A percentile compares a stretch with the other conserved stretches of the same genome.
These are phyloP conservation scores for Phytophthora cactorum DNA, from an alignment of 352 stramenopile species.

Conservation along the genomic window DNA sequence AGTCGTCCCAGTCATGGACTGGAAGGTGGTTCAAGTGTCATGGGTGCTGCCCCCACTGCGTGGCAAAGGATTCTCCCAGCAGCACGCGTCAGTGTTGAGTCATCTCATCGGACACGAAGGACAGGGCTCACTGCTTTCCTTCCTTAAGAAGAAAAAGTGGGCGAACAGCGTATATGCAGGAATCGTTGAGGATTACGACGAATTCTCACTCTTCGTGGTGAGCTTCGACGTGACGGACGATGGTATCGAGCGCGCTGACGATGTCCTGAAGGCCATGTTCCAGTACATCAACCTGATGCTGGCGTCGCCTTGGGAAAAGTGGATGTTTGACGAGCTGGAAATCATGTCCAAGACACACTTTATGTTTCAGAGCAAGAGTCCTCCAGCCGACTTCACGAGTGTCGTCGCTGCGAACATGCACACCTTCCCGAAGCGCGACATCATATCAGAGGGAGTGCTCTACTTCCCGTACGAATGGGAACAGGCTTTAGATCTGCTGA, in stretches of 20 bases:
- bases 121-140: constrained; percentile 91
- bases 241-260: constrained; percentile 55
- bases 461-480: constrained; percentile 58
- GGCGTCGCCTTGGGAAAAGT: constrained; percentile 40
- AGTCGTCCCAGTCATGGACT: constrained; percentile 70
- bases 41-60: constrained; percentile 58
- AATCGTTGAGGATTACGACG: constrained; percentile 58
- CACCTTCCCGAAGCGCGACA: constrained; percentile 49
- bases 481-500: constrained; percentile 48
- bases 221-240: constrained; percentile 67
- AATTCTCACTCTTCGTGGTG: constrained; percentile 62
- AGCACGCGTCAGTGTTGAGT: constrained; percentile 78
- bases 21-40: constrained; percentile 66
- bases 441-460: constrained; percentile 57
- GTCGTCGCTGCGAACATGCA: constrained; percentile 67
- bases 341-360: constrained; percentile 62
- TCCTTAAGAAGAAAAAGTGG: constrained; percentile 85
- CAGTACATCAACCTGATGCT: constrained; percentile 64
- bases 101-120: constrained; percentile 95
- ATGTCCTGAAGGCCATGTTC: constrained; percentile 63
- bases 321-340: constrained; percentile 71
- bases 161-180: constrained; percentile 64
- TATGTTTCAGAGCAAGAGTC: constrained; percentile 72
- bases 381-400: constrained; percentile 68
- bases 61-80: constrained; percentile 38